Percentiles rank a stretch among this genome's conserved stretches.
Evolutionary conservation across 192 early-diverging fungal genomes (phyloP).

Genomic region (Coemansia sp.): DNA sequence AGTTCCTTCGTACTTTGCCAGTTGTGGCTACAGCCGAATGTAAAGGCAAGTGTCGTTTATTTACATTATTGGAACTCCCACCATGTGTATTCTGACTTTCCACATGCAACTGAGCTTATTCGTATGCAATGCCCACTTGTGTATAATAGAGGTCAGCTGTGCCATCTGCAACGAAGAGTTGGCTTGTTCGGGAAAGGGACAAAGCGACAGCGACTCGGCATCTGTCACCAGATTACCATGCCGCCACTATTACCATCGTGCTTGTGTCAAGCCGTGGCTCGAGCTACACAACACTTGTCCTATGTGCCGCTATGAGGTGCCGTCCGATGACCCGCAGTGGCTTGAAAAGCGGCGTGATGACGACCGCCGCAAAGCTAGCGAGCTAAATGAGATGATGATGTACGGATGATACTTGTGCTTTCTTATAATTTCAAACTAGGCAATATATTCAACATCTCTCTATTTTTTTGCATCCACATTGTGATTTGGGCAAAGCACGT

Average conservation of each 20-base stretch:
- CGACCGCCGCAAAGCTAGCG: slow-evolving; percentile 17
- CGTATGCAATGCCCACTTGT: not conserved
- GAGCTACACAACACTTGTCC: slow-evolving; percentile 59
- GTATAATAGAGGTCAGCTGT: slow-evolving; percentile 27
- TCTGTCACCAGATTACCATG: slow-evolving; percentile 40
- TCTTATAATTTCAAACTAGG: not conserved
- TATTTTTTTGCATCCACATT: not conserved
- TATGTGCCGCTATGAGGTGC: slow-evolving; percentile 51
- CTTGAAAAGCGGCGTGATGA: slow-evolving; percentile 49
- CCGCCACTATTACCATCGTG: slow-evolving; percentile 40
- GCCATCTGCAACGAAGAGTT: slow-evolving; percentile 40
- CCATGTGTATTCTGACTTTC: not conserved
- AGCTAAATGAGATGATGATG: slow-evolving; percentile 51
- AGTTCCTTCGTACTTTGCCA: slow-evolving; percentile 45
- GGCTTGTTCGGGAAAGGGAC: not conserved
- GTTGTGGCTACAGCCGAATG: slow-evolving; percentile 15
- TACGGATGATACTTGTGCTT: slow-evolving; percentile 22
- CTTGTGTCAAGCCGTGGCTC: slow-evolving; percentile 52
- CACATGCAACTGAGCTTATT: not conserved
- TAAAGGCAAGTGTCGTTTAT: slow-evolving; percentile 17
- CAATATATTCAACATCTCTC: not conserved
- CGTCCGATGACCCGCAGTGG: slow-evolving; percentile 54
- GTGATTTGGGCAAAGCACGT: not conserved
- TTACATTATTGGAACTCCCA: not conserved
- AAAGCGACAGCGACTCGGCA: not conserved